Evolutionary conservation across 768 basidiomycete species (phyloP), one percentile per base, ranked within the genome.

Genomic region (Podaxis sp.): DNA sequence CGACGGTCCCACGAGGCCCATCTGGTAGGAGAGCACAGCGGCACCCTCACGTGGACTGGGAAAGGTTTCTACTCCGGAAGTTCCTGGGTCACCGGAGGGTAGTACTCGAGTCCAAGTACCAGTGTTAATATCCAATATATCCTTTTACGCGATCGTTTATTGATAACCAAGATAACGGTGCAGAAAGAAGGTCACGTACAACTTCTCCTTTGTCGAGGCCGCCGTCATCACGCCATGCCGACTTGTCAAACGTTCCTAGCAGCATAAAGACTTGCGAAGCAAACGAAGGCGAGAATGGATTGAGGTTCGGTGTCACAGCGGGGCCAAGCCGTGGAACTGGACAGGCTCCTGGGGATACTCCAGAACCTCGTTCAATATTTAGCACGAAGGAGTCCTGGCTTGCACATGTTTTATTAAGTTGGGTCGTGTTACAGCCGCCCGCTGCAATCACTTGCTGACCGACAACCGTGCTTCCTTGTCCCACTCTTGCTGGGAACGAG

Each of bases 31-130:
- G 40, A 91, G 71, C 1, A 82, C 87, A 8, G 81, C 83, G 13
- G 91, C 87, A 40, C 92, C 92, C 73, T 87, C 80, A 53, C 92
- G 86, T 49, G 89, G 86, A 27, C 78, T 76, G 7, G 92, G 92
- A 69, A 82, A 89, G 19, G 79, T 67, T 6, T 75, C 74, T 13
- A 69, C 71, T 43, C 82, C 83, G 19, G 77, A 68, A n/a, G 77
- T 73, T 17, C 78, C 81, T 47, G 92, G 91, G 70, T 93, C 91
- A 38, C 90, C 90, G 38, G 91, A 80, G 41, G 91, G 91, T 38
- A 93, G 72, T 17, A 91, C 72, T 66, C 91, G 83, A 52, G 84
- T 85, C 92, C 90, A 93, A 8, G 81, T 76, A 5, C 83, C 87
- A 2, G 85, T 82, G 37, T 79, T 75, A 36, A 80, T 77, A 65